Evolutionary conservation across 2,329 filamentous ascomycete species (phyloP).

Genomic region (Zymoseptoria crescenta): DNA sequence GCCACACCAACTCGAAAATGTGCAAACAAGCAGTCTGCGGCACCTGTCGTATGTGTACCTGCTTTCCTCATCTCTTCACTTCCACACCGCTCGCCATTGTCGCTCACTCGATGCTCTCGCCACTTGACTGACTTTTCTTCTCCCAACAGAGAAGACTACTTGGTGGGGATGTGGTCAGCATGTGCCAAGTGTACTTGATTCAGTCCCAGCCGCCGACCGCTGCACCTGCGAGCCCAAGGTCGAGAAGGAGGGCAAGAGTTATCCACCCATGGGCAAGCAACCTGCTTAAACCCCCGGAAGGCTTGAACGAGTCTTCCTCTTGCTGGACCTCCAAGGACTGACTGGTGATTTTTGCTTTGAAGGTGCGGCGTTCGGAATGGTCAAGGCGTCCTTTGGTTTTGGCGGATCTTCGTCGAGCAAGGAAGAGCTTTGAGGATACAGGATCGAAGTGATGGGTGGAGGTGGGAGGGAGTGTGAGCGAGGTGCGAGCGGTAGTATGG

Average conservation of each 20-base stretch:
- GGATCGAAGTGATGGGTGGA: neutral
- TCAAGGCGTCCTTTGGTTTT: slow-evolving; percentile 26
- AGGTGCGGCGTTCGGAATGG: slow-evolving; percentile 24
- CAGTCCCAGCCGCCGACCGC: slow-evolving; percentile 50
- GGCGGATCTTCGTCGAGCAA: slow-evolving; percentile 14
- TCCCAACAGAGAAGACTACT: slow-evolving; percentile 24
- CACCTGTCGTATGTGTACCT: slow-evolving; percentile 50
- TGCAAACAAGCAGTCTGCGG: slow-evolving; percentile 57
- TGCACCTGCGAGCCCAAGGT: slow-evolving; percentile 60
- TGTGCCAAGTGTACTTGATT: slow-evolving; percentile 57
- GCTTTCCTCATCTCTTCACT: neutral
- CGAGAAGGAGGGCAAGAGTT: slow-evolving; percentile 52
- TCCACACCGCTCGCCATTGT: neutral
- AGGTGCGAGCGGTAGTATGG: neutral
- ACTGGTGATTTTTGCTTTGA: slow-evolving; percentile 5
- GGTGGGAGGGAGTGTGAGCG: neutral
- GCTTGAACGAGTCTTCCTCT: neutral
- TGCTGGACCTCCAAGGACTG: slow-evolving; percentile 1
- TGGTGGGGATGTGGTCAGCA: slow-evolving; percentile 30
- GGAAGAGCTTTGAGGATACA: slow-evolving; percentile 17
- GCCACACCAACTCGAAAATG: slow-evolving; percentile 38
- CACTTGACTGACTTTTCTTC: neutral
- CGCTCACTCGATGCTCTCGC: slow-evolving; percentile 1
- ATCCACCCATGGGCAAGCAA: slow-evolving; percentile 52
- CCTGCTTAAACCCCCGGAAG: slow-evolving; percentile 6